Evolutionary conservation across 2,329 filamentous ascomycete genomes (phyloP).

Genomic region (Fusarium luffae): DNA sequence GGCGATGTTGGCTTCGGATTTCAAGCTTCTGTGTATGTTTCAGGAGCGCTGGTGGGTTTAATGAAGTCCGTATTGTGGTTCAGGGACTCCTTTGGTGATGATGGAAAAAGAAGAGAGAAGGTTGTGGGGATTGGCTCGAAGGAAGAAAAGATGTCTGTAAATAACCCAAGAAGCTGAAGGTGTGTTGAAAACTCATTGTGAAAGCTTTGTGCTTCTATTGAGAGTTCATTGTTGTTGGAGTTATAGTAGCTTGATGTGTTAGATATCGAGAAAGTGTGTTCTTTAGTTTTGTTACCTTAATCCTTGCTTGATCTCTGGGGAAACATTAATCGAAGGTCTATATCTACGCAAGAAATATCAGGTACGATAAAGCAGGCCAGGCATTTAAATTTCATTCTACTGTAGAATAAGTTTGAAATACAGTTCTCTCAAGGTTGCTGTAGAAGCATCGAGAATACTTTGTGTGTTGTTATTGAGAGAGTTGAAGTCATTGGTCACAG

Average conservation of each 20-base stretch:
- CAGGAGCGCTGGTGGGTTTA: neutral
- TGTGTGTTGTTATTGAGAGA: neutral
- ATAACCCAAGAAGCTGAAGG: neutral
- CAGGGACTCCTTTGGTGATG: neutral
- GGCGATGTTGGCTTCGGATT: neutral
- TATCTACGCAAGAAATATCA: neutral
- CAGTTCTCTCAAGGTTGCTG: neutral
- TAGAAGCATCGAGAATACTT: neutral
- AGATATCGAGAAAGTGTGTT: neutral
- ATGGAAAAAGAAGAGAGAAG: neutral
- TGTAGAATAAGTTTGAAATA: neutral
- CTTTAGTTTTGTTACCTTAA: neutral
- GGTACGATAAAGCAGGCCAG: neutral
- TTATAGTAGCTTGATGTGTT: neutral
- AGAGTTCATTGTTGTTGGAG: neutral
- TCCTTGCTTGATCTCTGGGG: neutral
- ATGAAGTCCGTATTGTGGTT: neutral
- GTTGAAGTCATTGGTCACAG: neutral
- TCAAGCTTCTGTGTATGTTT: neutral
- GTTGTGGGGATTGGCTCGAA: neutral
- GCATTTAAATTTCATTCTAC: neutral
- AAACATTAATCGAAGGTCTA: neutral
- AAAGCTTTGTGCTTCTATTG: neutral
- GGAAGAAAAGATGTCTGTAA: neutral
- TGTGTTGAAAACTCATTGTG: neutral